phyloP scores from a whole-genome alignment of 768 basidiomycete species.

The Russula virescens region DNA sequence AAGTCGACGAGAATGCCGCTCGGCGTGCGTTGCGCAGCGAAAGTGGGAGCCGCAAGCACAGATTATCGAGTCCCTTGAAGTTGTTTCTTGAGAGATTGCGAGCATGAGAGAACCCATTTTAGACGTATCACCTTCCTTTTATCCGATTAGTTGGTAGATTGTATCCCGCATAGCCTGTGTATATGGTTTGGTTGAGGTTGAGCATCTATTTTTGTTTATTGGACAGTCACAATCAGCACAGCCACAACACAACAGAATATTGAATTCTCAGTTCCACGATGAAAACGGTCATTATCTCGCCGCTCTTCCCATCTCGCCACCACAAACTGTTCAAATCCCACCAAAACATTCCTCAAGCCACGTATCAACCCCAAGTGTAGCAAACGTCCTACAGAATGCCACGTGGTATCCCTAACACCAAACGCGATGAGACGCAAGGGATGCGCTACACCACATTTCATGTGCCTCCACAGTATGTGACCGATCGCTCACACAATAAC shows the following conservation, averaged over 20 bases:
- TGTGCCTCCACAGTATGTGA: constrained; percentile 51
- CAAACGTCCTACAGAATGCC: constrained; percentile 47
- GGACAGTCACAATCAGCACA: neutral
- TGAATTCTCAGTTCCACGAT: neutral
- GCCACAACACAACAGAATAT: neutral
- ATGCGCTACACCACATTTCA: constrained; percentile 76
- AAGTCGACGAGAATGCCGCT: constrained; percentile 19
- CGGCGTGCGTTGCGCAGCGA: constrained; percentile 15
- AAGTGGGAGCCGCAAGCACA: constrained; percentile 8
- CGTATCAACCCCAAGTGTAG: neutral
- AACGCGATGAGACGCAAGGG: constrained; percentile 68
- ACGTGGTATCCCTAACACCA: constrained; percentile 74
- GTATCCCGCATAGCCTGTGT: neutral
- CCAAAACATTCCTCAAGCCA: neutral
- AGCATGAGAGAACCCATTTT: constrained; percentile 2
- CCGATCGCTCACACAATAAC: neutral
- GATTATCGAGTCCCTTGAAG: constrained; percentile 23
- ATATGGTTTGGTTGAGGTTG: neutral
- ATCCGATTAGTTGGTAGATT: neutral
- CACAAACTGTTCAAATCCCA: neutral
- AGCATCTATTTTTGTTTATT: neutral
- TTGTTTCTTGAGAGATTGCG: constrained; percentile 20
- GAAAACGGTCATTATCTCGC: neutral
- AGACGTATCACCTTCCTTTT: neutral
- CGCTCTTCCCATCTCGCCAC: neutral